Evolutionary conservation across 495 filamentous ascomycete species (phyloP).

Genomic region (Alectoria sarmentosa): DNA sequence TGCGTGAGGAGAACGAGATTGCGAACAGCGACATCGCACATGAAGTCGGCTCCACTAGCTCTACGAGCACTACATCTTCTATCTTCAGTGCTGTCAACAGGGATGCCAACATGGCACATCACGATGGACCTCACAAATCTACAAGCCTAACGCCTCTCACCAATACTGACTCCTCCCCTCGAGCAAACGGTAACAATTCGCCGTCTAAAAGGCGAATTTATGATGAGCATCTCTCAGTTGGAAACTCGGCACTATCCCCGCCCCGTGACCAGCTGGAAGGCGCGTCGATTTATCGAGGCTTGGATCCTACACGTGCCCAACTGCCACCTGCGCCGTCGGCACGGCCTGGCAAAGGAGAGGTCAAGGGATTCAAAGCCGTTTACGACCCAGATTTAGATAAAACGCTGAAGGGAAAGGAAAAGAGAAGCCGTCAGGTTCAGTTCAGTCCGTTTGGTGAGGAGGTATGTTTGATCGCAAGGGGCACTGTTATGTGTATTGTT

Average conservation of each 20-base stretch:
- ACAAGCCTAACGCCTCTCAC: constrained; percentile 71
- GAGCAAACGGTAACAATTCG: constrained; percentile 50
- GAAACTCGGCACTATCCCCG: constrained; percentile 13
- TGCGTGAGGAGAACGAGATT: constrained; percentile 51
- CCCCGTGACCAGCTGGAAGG: constrained; percentile 14
- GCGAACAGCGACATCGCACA: constrained; percentile 54
- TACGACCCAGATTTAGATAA: constrained; percentile 71
- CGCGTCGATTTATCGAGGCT: constrained; percentile 10
- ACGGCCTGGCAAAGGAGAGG: constrained; percentile 51
- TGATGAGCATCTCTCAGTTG: constrained; percentile 14
- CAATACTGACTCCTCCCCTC: constrained; percentile 66
- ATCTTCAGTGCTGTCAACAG: constrained; percentile 47
- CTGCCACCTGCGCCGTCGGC: constrained; percentile 49
- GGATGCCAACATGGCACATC: constrained; percentile 37
- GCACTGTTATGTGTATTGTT: background rate
- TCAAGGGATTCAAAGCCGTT: constrained; percentile 60
- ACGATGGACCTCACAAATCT: constrained; percentile 41
- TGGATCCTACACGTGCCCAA: constrained; percentile 6
- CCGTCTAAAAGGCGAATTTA: constrained; percentile 34
- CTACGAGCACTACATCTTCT: constrained; percentile 54
- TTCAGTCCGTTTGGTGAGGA: constrained; percentile 62
- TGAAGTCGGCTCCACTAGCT: constrained; percentile 59
- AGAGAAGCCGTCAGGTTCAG: constrained; percentile 48
- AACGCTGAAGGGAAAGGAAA: constrained; percentile 55
- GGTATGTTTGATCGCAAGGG: constrained; percentile 29